Evolutionary conservation across 768 basidiomycete species (phyloP), one percentile per base, ranked within the genome.

Genomic region (Coprinopsis cinerea): DNA sequence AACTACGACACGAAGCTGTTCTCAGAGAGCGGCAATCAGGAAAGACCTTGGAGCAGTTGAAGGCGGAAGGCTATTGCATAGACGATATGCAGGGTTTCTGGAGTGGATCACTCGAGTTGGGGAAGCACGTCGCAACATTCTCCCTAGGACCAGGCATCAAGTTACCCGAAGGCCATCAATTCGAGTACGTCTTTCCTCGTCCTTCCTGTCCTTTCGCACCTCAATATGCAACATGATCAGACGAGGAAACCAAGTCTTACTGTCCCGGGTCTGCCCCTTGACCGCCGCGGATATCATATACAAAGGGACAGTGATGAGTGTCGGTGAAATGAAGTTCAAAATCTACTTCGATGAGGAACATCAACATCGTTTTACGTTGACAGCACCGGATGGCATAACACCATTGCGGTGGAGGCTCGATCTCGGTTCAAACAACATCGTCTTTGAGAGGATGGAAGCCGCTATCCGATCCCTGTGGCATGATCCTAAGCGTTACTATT

Each of bases 61-160:
- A 73, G 54, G 67, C 75, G 17, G 83, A 85, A 56, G 90, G 90
- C 0, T 91, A 88, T 57, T 78, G 81, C 45, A 59, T 92, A 26
- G 83, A 81, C 0, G 79, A 71, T 15, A 66, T 91, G 20, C 73
- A 66, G 14, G 87, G 77, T 0, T 91, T 76, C 59, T 89, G 85
- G 88, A 61, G 83, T 30, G 73, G 81, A 49, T 72, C 69, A 17
- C 77, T 73, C 20, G 75, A 78, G 48, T 83, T 78, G 62, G 85
- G 83, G 0, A 76, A 76, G 34, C 82, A 80, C 1, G 74, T 85
- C 4, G 88, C 86, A 0, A 72, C 75, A 2, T 91, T 92, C 57
- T 60, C 65, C 0, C 61, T 81, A 0, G 82, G 87, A 26, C 79
- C 87, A 15, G 85, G 87, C 1, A 55, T 81, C 2, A 59, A 65